Conservation (phyloP, 371 early-diverging fungal species). For the Amoeboaphelidium protococcarum region DNA sequence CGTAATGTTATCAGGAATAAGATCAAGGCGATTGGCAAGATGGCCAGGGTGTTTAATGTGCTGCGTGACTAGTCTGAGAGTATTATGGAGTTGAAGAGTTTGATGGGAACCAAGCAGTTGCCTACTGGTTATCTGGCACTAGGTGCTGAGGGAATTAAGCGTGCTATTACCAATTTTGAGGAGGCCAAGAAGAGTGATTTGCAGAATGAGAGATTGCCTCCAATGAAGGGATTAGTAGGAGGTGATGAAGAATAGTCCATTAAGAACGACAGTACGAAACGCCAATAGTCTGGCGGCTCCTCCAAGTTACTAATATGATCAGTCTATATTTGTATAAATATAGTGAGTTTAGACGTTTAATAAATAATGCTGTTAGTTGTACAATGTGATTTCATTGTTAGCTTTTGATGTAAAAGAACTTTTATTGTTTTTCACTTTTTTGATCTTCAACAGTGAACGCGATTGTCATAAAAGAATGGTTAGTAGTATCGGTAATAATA, state of each 20-base stretch:
- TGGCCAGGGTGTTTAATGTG: slow-evolving; percentile 61
- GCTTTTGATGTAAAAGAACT: neutral
- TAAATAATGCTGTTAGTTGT: no score
- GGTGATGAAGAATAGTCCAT: neutral
- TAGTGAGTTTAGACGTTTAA: neutral
- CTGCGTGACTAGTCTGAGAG: slow-evolving; percentile 62
- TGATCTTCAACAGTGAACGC: neutral
- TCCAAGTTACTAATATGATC: no score
- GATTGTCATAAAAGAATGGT: neutral
- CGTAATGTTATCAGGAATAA: slow-evolving; percentile 55
- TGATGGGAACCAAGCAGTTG: slow-evolving; percentile 48
- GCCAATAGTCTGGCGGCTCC: neutral
- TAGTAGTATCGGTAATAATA: neutral
- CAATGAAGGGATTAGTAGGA: slow-evolving; percentile 8
- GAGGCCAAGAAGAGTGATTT: slow-evolving; percentile 61
- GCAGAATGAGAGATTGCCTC: slow-evolving; percentile 78
- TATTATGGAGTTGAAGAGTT: slow-evolving; percentile 65
- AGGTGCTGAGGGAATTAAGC: slow-evolving; percentile 69
- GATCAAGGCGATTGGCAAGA: slow-evolving; percentile 69
- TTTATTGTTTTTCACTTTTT: neutral
- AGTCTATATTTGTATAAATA: neutral
- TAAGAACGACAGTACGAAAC: neutral
- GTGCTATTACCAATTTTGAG: slow-evolving; percentile 64
- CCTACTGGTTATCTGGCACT: slow-evolving; percentile 59
- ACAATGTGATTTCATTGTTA: no score